Base-by-base conservation (phyloP, 306 rosid genomes). In the Ormosia emarginata region DNA sequence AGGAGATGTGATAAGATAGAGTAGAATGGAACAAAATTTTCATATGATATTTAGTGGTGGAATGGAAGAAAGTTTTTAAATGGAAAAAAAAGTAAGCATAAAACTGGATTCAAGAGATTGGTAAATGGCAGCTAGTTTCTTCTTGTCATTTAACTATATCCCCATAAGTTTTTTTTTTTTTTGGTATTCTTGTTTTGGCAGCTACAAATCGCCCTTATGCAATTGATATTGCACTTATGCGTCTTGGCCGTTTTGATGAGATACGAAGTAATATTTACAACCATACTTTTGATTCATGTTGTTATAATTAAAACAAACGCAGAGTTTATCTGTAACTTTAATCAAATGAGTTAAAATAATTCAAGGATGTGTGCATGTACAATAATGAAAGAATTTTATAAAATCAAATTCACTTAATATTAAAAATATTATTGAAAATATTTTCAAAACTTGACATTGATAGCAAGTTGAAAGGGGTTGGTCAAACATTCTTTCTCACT, bases 141-240 rank as follows among this genome's bases (percentile, higher is more conserved):
- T 64, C 63, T 50, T 72, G 2, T 37, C 47, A 17, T 40, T 68
- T 65, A 62, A 80, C n/a, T 41, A 62, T 15, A 39, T 57, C 57
- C 57, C 68, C 37, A 11, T 57, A 15, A 71, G 74, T n/a, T n/a
- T n/a, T n/a, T n/a, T 75, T 24, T 34, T 79, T 75, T 55, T 55
- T 36, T 66, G 99, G 98, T 77, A 91, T 95, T 66, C 92, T 95
- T 82, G 97, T 95, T 65, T 84, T 95, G 77, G 99, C 99, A 37
- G 99, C 99, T 75, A 95, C 99, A 50, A 95, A 95, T 79, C 99
- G 98, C 78, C 99, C 96, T 82, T 87, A 85, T 67, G 96, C 93
- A 62, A 93, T 95, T 49, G 99, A 95, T 55, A 93, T 90, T 18
- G 99, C 99, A 40, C 93, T 95, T 50, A 91, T 90, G 92, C 96